These are phyloP conservation scores for Galium porrigens DNA, from an alignment of 305 asterid species.

Conservation along the genomic window DNA sequence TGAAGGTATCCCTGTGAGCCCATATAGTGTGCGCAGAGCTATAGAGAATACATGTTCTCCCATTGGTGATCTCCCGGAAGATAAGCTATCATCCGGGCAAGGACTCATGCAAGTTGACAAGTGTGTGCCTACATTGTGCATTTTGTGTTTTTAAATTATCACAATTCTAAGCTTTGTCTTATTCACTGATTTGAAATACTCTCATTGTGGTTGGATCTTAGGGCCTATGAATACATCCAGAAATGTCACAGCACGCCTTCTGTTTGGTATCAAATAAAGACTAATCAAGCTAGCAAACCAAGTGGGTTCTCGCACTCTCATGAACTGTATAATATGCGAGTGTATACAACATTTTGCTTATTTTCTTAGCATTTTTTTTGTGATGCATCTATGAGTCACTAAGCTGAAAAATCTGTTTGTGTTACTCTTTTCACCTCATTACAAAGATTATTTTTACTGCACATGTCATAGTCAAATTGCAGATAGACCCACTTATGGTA, in stretches of 20 bases:
- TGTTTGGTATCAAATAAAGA: slow-evolving; percentile 65
- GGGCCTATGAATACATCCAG: slow-evolving; percentile 87
- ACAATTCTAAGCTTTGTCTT: slow-evolving; percentile 11
- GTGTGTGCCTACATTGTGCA: slow-evolving; percentile 32
- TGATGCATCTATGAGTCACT: neutral
- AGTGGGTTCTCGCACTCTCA: slow-evolving; percentile 26
- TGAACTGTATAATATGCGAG: neutral
- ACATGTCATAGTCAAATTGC: neutral
- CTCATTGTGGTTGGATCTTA: slow-evolving; percentile 27
- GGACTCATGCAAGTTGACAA: slow-evolving; percentile 97
- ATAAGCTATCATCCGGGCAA: slow-evolving; percentile 77
- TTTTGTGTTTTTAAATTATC: slow-evolving; percentile 15
- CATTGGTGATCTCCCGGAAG: slow-evolving; percentile 67
- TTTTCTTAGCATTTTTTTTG: neutral
- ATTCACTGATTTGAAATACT: slow-evolving; percentile 19
- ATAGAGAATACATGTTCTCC: slow-evolving; percentile 82
- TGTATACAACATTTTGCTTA: neutral
- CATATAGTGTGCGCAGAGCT: slow-evolving; percentile 76
- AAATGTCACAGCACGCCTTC: slow-evolving; percentile 45
- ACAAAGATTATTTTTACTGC: neutral
- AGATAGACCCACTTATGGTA: neutral
- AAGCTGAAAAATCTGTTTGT: neutral
- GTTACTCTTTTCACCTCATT: neutral
- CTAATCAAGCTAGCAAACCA: slow-evolving; percentile 64
- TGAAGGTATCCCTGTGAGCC: slow-evolving; percentile 73